Evolutionary conservation across 257 asterid species (phyloP), one percentile per base, ranked within the genome.

Genomic region (Linaria vulgaris): DNA sequence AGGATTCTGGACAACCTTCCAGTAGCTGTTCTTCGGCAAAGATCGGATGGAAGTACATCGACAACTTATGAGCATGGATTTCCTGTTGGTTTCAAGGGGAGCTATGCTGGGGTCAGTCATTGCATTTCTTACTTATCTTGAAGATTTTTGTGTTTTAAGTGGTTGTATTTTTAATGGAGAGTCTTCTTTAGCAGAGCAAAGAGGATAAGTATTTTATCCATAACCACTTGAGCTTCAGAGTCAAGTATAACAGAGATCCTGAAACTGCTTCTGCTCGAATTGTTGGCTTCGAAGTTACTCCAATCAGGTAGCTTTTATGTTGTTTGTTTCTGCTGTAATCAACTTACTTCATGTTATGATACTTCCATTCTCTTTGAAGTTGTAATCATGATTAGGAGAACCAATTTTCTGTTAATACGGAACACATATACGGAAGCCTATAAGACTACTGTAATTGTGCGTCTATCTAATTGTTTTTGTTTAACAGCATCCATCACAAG

Each of bases 1-100:
- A 89, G 96, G 96, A 89, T 89, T 77, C 68, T 89, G 72, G 96
- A 89, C 79, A 89, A 89, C 80, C 94, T 86, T 69, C 96, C 96
- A 17, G 95, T 86, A 67, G 96, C 96, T 61, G 95, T 89, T 38
- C 77, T 78, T 66, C 78, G 95, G 73, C 95, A 81, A 84, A 76
- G 91, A 73, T 83, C 86, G 67, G 95, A 86, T 71, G 94, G 88
- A 73, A 84, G 68, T 60, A 61, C 73, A 38, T 77, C 92, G 54
- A 78, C 85, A 63, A 84, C 95, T 38, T 86, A 89, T 56, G 96
- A 89, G 77, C 96, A 89, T 31, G 96, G 96, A 27, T 89, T 86
- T 71, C 96, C 88, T 69, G 87, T 89, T 72, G 96, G 96, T 27
- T 89, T 89, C 85, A 86, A 82, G 76, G 96, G 95, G 58, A 86